Percentiles rank a stretch among this genome's conserved stretches.
Evolutionary conservation across 2,329 filamentous ascomycete genomes (phyloP).

Genomic region (Lecanicillium sp.): DNA sequence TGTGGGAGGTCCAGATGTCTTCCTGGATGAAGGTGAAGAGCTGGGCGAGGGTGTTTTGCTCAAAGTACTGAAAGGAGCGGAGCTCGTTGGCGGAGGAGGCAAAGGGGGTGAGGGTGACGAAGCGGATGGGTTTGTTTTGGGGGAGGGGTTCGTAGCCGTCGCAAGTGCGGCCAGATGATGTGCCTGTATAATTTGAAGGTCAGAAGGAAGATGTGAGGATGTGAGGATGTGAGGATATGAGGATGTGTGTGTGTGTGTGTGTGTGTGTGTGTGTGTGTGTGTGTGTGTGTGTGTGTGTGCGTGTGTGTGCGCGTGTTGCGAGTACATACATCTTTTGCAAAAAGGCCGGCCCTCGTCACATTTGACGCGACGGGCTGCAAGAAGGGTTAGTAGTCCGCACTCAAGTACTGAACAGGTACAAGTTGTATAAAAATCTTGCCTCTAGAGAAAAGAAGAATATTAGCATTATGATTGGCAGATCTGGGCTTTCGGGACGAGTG

Average conservation of each 20-base stretch:
- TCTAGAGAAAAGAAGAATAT: too few species aligned
- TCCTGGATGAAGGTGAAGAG: conserved; percentile 9
- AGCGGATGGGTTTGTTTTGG: conserved; percentile 4
- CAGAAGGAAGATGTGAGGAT: background rate
- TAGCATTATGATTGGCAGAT: too few species aligned
- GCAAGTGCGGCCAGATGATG: conserved; percentile 8
- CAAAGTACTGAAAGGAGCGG: conserved; percentile 12
- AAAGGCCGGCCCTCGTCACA: conserved; percentile 12
- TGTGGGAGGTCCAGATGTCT: conserved; percentile 8
- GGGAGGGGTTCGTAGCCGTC: conserved; percentile 9
- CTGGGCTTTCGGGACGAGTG: too few species aligned
- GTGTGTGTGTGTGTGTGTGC: background rate
- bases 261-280: background rate
- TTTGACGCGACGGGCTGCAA: conserved; percentile 8
- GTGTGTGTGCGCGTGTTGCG: background rate
- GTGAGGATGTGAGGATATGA: background rate
- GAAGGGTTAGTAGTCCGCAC: background rate
- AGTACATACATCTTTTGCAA: conserved; percentile 11
- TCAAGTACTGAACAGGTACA: too few species aligned
- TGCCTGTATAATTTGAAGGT: background rate
- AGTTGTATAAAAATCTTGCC: too few species aligned
- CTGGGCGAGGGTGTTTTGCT: conserved; percentile 8
- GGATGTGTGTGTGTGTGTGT: background rate
- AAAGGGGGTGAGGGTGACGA: conserved; percentile 1
- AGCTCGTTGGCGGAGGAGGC: conserved; percentile 4